Evolutionary conservation across 2,329 filamentous ascomycete species (phyloP).

Genomic region (Colletotrichum paranaense): DNA sequence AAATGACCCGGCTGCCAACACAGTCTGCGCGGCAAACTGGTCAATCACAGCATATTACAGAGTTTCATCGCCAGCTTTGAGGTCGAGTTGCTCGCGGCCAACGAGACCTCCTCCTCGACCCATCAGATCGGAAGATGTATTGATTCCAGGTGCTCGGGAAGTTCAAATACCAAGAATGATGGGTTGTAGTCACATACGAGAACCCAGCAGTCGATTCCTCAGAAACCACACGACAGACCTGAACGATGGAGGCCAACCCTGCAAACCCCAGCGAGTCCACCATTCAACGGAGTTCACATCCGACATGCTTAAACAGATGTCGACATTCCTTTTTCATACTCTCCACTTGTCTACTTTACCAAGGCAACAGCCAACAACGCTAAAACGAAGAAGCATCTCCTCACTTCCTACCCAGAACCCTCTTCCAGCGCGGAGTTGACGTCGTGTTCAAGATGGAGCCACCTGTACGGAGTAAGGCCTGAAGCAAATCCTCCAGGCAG

Average conservation of each 20-base stretch:
- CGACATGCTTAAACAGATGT: not conserved
- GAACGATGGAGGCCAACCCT: not conserved
- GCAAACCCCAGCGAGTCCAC: not conserved
- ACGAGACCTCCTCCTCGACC: not conserved
- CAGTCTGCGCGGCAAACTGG: not conserved
- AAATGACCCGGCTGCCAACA: not conserved
- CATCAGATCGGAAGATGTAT: not conserved
- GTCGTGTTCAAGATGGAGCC: not conserved
- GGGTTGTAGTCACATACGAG: not conserved
- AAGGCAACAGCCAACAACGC: too few relatives aligned
- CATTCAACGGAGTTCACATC: not conserved
- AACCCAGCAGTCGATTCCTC: not conserved
- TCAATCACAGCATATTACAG: not conserved
- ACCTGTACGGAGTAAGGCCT: not conserved
- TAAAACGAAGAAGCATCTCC: too few relatives aligned
- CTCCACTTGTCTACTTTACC: too few relatives aligned
- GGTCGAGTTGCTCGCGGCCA: not conserved
- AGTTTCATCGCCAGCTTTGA: not conserved
- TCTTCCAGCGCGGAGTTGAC: not conserved
- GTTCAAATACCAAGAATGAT: not conserved
- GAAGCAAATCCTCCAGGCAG: not conserved
- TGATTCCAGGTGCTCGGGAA: not conserved
- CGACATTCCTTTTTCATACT: not conserved
- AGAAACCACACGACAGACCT: not conserved
- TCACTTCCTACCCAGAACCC: too few relatives aligned